Base-by-base conservation (phyloP, 192 early-diverging fungal species). In the Coemansia sp. region DNA sequence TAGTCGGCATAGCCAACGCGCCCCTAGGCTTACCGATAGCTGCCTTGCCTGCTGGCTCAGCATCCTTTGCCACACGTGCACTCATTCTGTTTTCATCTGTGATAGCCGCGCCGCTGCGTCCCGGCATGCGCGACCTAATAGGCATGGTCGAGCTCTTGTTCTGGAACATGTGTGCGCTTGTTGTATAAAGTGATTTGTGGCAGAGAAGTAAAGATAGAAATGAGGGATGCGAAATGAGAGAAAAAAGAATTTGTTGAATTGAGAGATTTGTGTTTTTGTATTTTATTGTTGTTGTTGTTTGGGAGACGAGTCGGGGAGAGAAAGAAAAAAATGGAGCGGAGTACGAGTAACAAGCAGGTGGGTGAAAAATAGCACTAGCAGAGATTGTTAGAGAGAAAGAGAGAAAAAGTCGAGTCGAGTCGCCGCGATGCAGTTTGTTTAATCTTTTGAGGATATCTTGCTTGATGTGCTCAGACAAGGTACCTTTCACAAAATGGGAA, bases 81-180 rank as follows among this genome's bases (percentile, higher is more conserved):
- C 48, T 55, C 18, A 70, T 57, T 17, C 59, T 71, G 69, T 78
- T 78, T 37, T 78, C 75, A 50, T 78, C 69, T 14, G 52, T 64
- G 47, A 63, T 56, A 13, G 49, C 62, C 4, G 68, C 60, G 9
- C 22, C 63, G 4, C 61, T 47, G 42, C 69, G 75, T 14, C 61
- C 57, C 1, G 75, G 75, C 19, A 78, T 78, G 34, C 75, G 75
- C 50, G 67, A 66, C 30, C 73, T 67, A 39, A 69, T 25, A 17
- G 66, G 52, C 62, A 76, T 69, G 3, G 67, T 69, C 4, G 73
- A 69, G 43, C 67, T 63, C 61, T 71, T 78, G 62, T 72, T 78
- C 45, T 78, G 75, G 47, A 77, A 77, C 73, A 77, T 77, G 33
- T 18, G 27, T 19, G 22, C 39, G 51, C 40, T 15, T 33, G 39